A percentile compares a stretch with the other conserved stretches of the same genome.
Conservation (phyloP, 2,329 filamentous ascomycete genomes). For the Arthrobotrys sinensis region DNA sequence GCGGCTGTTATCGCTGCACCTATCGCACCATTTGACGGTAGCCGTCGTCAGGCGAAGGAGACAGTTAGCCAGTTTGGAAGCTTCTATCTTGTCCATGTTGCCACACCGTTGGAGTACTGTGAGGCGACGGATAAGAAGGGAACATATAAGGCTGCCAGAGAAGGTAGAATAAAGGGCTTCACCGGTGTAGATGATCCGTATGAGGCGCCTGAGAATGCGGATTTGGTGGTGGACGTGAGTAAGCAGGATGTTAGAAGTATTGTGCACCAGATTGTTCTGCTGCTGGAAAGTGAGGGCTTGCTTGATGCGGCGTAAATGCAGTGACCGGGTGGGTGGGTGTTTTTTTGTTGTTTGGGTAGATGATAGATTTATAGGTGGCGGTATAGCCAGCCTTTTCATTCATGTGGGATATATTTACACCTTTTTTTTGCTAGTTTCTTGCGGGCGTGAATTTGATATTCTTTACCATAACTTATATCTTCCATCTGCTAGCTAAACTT, state of each 20-base stretch:
- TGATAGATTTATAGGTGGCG: constrained; percentile 10
- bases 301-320: constrained; percentile 73
- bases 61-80: constrained; percentile 88
- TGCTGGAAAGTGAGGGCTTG: constrained; percentile 90
- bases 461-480: constrained; percentile 5
- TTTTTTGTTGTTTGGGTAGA: constrained; percentile 1
- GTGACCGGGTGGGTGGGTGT: not conserved
- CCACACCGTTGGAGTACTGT: constrained; percentile 89
- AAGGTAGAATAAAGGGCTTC: constrained; percentile 96
- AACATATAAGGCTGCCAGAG: constrained; percentile 86
- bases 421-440: constrained; percentile 4
- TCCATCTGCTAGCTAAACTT: too few species aligned
- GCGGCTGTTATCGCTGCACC: constrained; percentile 96
- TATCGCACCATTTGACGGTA: constrained; percentile 90
- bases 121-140: constrained; percentile 96
- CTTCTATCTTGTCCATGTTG: constrained; percentile 96
- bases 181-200: constrained; percentile 98
- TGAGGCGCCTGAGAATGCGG: constrained; percentile 83
- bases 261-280: constrained; percentile 94
- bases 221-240: constrained; percentile 86
- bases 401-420: constrained; percentile 11
- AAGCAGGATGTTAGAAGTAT: constrained; percentile 91
- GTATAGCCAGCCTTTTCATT: not conserved
- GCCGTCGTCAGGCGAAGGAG: constrained; percentile 83
- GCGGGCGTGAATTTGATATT: constrained; percentile 5